These are phyloP conservation scores for Beauveria caledonica DNA, from an alignment of 2,329 filamentous ascomycete species.

Conservation along the genomic window DNA sequence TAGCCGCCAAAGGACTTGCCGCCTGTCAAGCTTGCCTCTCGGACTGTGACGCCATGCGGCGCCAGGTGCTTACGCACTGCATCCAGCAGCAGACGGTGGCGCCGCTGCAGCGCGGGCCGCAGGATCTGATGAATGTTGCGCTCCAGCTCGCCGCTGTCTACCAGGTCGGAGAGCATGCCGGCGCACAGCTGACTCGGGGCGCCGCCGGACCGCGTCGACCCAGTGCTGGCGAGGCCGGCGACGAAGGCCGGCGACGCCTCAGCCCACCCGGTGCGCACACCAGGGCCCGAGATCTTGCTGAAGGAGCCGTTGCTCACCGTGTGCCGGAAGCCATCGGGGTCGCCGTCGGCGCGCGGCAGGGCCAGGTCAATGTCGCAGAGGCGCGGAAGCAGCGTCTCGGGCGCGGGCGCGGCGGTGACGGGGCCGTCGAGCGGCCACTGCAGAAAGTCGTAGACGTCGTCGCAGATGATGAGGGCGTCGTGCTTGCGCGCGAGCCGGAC, in stretches of 20 bases:
- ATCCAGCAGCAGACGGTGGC: conserved; percentile 43
- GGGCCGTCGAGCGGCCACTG: conserved; percentile 56
- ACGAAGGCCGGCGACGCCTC: conserved; percentile 56
- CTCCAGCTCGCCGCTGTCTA: conserved; percentile 36
- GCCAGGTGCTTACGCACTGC: conserved; percentile 52
- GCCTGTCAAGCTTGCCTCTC: conserved; percentile 29
- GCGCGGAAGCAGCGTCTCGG: conserved; percentile 55
- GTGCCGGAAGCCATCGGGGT: conserved; percentile 59
- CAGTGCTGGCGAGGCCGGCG: conserved; percentile 43
- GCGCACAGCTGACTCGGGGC: conserved; percentile 48
- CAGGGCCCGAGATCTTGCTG: conserved; percentile 78
- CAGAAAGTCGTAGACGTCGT: conserved; percentile 92
- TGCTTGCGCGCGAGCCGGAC: conserved; percentile 69
- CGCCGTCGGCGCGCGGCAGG: conserved; percentile 44
- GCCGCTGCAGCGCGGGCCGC: conserved; percentile 36
- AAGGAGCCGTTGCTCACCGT: conserved; percentile 82
- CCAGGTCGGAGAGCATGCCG: conserved; percentile 40
- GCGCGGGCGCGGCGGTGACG: conserved; percentile 20
- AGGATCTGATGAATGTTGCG: conserved; percentile 34
- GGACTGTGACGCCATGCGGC: conserved; percentile 50
- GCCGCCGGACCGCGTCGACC: conserved; percentile 47
- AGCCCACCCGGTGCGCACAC: conserved; percentile 79
- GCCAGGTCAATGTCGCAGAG: conserved; percentile 70
- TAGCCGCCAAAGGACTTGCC: conserved; percentile 64
- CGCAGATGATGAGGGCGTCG: conserved; percentile 75